Base-by-base conservation (phyloP, 164 flowering plant genomes). In the Magnolia changhungtana region DNA sequence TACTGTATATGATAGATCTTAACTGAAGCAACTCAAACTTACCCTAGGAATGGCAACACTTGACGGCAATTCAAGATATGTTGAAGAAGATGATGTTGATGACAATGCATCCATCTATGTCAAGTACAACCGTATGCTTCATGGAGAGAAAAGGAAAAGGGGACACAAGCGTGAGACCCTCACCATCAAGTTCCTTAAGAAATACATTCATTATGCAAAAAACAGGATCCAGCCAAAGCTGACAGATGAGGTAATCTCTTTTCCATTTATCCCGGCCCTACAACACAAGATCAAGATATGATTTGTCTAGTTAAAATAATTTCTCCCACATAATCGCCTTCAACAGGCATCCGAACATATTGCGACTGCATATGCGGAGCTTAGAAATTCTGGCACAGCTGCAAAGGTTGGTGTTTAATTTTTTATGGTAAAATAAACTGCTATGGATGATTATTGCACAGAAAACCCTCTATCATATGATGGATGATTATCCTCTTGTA, bases 171-270 rank as follows among this genome's bases (percentile, higher is more conserved):
- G 83, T 76, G 98, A 96, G 67, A 89, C 91, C 0, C 92, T 96
- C 70, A 93, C 96, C 72, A 92, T 93, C 80, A 89, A 89, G 84
- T 96, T 96, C 82, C 98, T 96, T 4, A 96, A 94, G 77, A 96
- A 94, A 85, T 96, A 91, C 74, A 94, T 96, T 78, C 98, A 96
- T 82, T 96, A 96, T 81, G 97, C 98, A 19, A 96, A 96, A 85
- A 86, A 89, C 79, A 89, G 94, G 82, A 88, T 90, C 80, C 95
- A 91, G 80, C 99, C 99, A 68, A 93, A 91, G 68, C 89, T 96
- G 76, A 92, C 96, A 76, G 98, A 96, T 80, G 99, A 96, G 98
- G 98, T 96, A 67, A 23, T 64, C 20, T 27, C 59, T 71, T 51
- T 51, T 70, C 8, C 52, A 58, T 70, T n/a, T 69, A 29, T 72